These are phyloP conservation scores for Radiomyces spectabilis DNA, from an alignment of 192 early-diverging fungal species.

Conservation along the genomic window DNA sequence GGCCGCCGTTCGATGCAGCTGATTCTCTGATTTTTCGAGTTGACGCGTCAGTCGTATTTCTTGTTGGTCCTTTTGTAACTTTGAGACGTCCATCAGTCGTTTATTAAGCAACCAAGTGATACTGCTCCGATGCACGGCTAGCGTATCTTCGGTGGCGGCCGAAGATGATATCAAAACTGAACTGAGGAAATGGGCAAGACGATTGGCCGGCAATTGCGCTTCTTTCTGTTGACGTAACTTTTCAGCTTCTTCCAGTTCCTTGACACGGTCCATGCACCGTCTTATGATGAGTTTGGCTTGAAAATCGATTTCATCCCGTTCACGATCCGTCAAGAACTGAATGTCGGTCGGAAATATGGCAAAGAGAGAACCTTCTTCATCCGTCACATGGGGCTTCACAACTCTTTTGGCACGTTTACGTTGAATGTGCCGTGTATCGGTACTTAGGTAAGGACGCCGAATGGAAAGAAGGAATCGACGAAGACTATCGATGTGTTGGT, in stretches of 20 bases:
- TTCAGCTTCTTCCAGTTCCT: constrained; percentile 46
- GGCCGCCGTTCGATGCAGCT: neutral
- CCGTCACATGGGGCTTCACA: neutral
- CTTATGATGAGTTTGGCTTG: constrained; percentile 50
- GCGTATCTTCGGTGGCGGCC: constrained; percentile 37
- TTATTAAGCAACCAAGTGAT: constrained; percentile 64
- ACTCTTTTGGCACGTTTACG: neutral
- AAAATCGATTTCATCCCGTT: constrained; percentile 63
- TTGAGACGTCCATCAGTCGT: constrained; percentile 53
- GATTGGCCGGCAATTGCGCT: constrained; percentile 1
- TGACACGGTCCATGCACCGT: constrained; percentile 49
- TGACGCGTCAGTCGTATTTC: constrained; percentile 56
- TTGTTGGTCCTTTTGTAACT: constrained; percentile 66
- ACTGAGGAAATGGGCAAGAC: constrained; percentile 35
- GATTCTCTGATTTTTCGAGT: constrained; percentile 58
- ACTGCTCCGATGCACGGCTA: constrained; percentile 61
- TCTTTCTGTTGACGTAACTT: constrained; percentile 22
- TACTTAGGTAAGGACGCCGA: constrained; percentile 44
- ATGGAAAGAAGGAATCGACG: constrained; percentile 39
- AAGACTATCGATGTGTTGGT: constrained; percentile 45
- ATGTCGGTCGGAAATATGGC: constrained; percentile 13
- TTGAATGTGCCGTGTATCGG: constrained; percentile 2
- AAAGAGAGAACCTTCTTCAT: constrained; percentile 3
- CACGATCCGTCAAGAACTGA: constrained; percentile 43
- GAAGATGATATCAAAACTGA: constrained; percentile 12